phyloP scores from a whole-genome alignment of 1,139 yeast genomes.

The Yamadazyma triangularis region DNA sequence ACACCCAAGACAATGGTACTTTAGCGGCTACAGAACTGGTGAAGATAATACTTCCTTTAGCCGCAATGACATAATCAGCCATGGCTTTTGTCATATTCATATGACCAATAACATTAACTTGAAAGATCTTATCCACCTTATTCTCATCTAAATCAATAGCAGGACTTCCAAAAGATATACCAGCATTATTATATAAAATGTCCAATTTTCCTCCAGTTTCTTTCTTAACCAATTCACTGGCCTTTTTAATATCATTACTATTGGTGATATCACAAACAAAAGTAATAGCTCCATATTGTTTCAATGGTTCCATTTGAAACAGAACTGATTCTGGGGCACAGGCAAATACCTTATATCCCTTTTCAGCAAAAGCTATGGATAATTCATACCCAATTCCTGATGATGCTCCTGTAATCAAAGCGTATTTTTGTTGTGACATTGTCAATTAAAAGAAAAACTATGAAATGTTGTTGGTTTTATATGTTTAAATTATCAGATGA shows the following conservation, averaged over 20 bases:
- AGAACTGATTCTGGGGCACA: conserved; percentile 22
- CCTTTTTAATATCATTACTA: conserved; percentile 21
- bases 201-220: conserved; percentile 26
- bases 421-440: conserved; percentile 16
- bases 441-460: too few species aligned
- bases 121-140: conserved; percentile 19
- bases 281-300: conserved; percentile 24
- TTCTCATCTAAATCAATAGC: conserved; percentile 28
- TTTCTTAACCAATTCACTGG: conserved; percentile 17
- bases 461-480: too few species aligned
- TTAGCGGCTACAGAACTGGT: conserved; percentile 34
- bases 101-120: conserved; percentile 36
- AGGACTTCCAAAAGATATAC: conserved; percentile 28
- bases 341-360: conserved; percentile 34
- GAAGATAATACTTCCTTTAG: conserved; percentile 35
- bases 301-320: conserved; percentile 24
- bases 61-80: conserved; percentile 24
- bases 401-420: conserved; percentile 37
- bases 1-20: conserved; percentile 32
- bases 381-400: conserved; percentile 37
- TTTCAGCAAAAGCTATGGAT: conserved; percentile 21
- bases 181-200: conserved; percentile 33
- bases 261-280: conserved; percentile 30
- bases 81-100: conserved; percentile 33
- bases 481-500: too few species aligned